Evolutionary conservation across 225 moss, liverwort and hornwort species (phyloP), one percentile per base, ranked within the genome.

Genomic region (Neckera pumila): DNA sequence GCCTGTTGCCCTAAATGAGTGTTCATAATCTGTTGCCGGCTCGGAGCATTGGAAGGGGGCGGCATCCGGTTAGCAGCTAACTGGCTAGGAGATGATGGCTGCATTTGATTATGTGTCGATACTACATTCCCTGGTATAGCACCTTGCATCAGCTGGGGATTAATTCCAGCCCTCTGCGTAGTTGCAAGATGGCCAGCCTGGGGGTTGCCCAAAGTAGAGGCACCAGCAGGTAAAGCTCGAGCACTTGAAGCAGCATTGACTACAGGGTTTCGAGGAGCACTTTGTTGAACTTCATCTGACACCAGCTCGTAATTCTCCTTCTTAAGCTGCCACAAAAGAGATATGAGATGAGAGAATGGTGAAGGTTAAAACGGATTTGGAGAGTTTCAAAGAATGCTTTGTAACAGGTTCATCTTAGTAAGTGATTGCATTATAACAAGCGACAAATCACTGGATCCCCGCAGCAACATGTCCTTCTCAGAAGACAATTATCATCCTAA

Each of bases 211-310:
- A 99, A 92, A 78, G 97, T 96, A 76, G 97, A 95, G 81, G 99
- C 99, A 77, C 99, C 99, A 65, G 99, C 99, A 89, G 96, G 97
- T 95, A 99, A 96, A 18, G 96, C 97, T 73, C 99, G 96, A 70
- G 99, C 99, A 93, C 92, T 99, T 64, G 96, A 96, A 67, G 99
- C 99, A 81, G 97, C 97, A 92, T 93, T 97, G 53, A 94, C 95
- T 85, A 97, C 95, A 60, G 97, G 96, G 74, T 95, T 96, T 58
- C 96, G 93, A 84, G 95, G 94, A 81, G 94, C 87, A 62, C 94
- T 89, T 87, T 94, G 95, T 91, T 96, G 97, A 84, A 99, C 96
- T 78, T 96, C 95, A 81, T 99, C 99, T 42, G 96, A 95, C 34
- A 92, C 62, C 70, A 99, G 91, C 61, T 97, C 97, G 94, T 97